These are phyloP conservation scores for Diphasiastrum complanatum DNA, from an alignment of 83 land plant species.

Conservation along the genomic window DNA sequence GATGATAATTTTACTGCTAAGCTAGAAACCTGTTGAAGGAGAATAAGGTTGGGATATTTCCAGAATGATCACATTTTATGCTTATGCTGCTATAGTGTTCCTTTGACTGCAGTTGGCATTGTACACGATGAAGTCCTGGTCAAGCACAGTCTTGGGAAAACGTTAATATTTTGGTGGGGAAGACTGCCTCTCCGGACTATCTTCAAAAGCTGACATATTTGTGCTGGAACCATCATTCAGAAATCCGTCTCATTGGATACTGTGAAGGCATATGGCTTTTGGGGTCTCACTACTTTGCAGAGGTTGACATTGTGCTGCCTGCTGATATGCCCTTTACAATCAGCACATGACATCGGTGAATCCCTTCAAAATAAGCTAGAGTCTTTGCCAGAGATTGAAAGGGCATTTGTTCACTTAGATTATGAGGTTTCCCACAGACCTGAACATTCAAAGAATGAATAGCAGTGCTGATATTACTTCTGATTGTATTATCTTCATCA, in stretches of 20 bases:
- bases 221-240: slow-evolving; percentile 65
- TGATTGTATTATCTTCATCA: too few relatives aligned
- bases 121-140: slow-evolving; percentile 65
- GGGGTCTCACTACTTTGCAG: slow-evolving; percentile 61
- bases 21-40: too few relatives aligned
- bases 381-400: slow-evolving; percentile 48
- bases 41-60: too few relatives aligned
- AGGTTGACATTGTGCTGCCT: slow-evolving; percentile 62
- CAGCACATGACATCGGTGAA: slow-evolving; percentile 68
- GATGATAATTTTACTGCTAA: too few relatives aligned
- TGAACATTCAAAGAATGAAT: slow-evolving; percentile 35
- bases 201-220: slow-evolving; percentile 56
- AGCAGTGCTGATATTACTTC: too few relatives aligned
- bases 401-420: slow-evolving; percentile 65
- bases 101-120: slow-evolving; percentile 43
- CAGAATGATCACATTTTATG: too few relatives aligned
- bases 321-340: slow-evolving; percentile 48
- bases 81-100: too few relatives aligned
- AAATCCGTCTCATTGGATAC: slow-evolving; percentile 60
- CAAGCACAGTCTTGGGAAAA: slow-evolving; percentile 60
- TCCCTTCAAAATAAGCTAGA: slow-evolving; percentile 59
- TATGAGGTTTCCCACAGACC: slow-evolving; percentile 51
- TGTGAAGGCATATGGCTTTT: slow-evolving; percentile 61
- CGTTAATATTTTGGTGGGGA: slow-evolving; percentile 57
- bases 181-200: slow-evolving; percentile 54